These are phyloP conservation scores for Eimeria necatrix DNA, from an alignment of 169 alveolate species.

Conservation along the genomic window DNA sequence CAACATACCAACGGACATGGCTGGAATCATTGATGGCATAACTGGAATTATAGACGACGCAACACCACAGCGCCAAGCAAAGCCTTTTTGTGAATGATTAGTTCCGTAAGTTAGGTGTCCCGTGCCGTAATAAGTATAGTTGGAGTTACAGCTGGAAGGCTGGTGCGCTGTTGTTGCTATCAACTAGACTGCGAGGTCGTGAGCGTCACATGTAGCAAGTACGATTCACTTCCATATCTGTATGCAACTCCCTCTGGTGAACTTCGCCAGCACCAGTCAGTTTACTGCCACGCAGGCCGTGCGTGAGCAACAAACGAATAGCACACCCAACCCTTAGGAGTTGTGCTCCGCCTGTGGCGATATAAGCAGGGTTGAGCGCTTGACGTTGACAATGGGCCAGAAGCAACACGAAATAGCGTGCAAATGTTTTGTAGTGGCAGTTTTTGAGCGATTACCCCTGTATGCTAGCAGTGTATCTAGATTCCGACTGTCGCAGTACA, in stretches of 20 bases:
- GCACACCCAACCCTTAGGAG: neutral
- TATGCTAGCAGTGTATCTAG: constrained; percentile 9
- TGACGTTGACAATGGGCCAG: no score
- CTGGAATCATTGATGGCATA: neutral
- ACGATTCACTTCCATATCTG: neutral
- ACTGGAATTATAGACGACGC: neutral
- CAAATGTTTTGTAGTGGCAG: no score
- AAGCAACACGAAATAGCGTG: no score
- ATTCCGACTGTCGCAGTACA: neutral
- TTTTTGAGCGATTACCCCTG: neutral
- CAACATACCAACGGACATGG: neutral
- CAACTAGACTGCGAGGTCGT: no score
- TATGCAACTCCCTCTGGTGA: neutral
- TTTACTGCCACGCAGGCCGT: neutral
- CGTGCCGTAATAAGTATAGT: neutral
- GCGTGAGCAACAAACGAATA: neutral
- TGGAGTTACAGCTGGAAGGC: neutral
- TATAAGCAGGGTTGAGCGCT: no score
- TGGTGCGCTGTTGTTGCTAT: no score
- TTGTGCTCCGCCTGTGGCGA: no score
- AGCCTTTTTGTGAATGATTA: neutral
- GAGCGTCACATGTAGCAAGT: neutral
- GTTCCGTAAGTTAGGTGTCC: neutral
- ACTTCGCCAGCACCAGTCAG: neutral
- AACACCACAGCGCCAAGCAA: neutral